Percentiles rank a stretch among this genome's conserved stretches.
These are phyloP conservation scores for Cladosporium sp. DNA, from an alignment of 2,329 filamentous ascomycete species.

Conservation along the genomic window DNA sequence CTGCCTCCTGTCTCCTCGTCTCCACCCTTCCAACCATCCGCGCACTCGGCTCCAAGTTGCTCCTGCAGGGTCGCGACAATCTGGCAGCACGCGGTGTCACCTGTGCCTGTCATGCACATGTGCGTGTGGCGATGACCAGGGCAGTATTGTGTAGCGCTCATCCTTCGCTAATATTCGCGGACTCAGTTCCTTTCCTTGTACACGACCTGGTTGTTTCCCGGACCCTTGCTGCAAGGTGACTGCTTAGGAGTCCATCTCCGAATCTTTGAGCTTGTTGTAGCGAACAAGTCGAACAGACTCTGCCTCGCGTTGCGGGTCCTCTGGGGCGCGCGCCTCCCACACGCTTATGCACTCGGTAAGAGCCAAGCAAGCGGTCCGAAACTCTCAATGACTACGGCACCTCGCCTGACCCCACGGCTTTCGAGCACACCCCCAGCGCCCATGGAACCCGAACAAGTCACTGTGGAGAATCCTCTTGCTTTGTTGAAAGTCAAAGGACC, in stretches of 20 bases:
- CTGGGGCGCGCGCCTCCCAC: conserved; percentile 8
- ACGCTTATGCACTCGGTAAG: conserved; percentile 15
- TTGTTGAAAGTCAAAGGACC: neutral
- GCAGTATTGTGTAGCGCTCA: neutral
- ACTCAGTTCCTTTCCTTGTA: neutral
- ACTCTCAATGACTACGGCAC: conserved; percentile 13
- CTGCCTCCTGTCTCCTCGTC: neutral
- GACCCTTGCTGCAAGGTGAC: neutral
- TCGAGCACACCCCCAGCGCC: neutral
- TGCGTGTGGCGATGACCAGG: conserved; percentile 9
- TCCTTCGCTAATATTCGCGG: neutral
- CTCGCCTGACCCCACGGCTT: conserved; percentile 7
- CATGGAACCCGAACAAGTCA: neutral
- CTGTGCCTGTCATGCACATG: conserved; percentile 18
- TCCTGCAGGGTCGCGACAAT: conserved; percentile 15
- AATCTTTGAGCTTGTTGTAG: neutral
- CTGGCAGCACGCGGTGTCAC: conserved; percentile 17
- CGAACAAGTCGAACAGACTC: neutral
- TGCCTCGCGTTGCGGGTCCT: neutral
- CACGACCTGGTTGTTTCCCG: neutral
- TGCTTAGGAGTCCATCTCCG: neutral
- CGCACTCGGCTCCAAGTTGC: neutral
- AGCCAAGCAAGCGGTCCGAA: conserved; percentile 17
- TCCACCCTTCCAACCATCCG: neutral
- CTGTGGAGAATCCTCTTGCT: neutral